Evolutionary conservation across 2,329 filamentous ascomycete species (phyloP).

Genomic region (Cordyceps tenuipes): DNA sequence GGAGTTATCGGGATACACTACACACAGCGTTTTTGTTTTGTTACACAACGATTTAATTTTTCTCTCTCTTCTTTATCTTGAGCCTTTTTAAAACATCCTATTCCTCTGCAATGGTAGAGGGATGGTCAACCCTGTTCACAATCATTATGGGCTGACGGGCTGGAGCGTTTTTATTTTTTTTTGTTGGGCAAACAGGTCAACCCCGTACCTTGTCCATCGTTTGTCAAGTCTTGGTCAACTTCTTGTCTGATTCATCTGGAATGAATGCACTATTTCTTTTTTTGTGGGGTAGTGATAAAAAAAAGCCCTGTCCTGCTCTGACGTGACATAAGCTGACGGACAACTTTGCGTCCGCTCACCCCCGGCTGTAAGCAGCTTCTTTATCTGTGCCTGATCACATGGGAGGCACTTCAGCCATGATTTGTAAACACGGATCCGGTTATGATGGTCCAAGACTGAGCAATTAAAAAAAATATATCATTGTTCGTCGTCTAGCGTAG

Average conservation of each 20-base stretch:
- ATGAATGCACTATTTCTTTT: background rate
- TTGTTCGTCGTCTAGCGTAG: background rate
- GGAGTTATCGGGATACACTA: conserved; percentile 8
- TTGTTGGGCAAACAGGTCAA: too few relatives aligned
- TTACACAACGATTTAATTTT: background rate
- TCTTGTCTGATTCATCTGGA: conserved; percentile 5
- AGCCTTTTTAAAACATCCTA: too few relatives aligned
- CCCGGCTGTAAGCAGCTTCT: background rate
- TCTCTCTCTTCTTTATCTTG: background rate
- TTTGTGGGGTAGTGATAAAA: background rate
- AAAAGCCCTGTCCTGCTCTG: background rate
- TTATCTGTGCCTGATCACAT: background rate
- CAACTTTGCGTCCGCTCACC: background rate
- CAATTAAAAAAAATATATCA: background rate
- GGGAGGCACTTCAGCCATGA: background rate
- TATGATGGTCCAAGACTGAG: background rate
- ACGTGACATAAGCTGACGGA: background rate
- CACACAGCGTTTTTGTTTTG: background rate
- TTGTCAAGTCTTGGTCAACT: background rate
- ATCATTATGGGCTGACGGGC: too few relatives aligned
- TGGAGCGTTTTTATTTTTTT: too few relatives aligned
- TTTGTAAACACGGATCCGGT: background rate
- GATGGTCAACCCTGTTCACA: background rate
- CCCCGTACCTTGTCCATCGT: background rate
- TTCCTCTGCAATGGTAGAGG: background rate